Conservation (phyloP, 129 eudicot species). For the Pulicaria dysenterica region DNA sequence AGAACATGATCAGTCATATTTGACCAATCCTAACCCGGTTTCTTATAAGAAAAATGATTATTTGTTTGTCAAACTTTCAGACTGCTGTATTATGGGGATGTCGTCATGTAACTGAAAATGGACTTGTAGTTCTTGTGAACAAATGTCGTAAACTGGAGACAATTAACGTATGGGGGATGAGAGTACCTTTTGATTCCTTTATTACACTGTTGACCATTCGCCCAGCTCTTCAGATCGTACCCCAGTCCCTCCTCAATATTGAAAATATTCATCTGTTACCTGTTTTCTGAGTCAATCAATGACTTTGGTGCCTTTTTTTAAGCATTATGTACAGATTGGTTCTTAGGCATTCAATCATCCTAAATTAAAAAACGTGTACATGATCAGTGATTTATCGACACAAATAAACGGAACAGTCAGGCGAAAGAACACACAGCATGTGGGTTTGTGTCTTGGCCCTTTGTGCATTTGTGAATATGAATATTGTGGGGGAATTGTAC, state of each 20-base stretch:
- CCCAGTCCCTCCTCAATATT: slow-evolving; percentile 52
- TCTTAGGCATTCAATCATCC: background rate
- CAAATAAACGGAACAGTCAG: slow-evolving; percentile 32
- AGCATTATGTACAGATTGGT: slow-evolving; percentile 23
- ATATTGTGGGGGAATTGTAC: slow-evolving; percentile 6
- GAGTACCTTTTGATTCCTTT: slow-evolving; percentile 79
- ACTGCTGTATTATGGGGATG: slow-evolving; percentile 83
- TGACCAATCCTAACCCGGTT: too few species aligned
- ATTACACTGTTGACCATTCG: slow-evolving; percentile 57
- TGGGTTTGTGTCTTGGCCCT: slow-evolving; percentile 14
- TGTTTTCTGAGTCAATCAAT: slow-evolving; percentile 40
- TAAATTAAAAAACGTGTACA: slow-evolving; percentile 34
- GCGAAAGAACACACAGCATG: background rate
- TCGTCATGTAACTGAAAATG: slow-evolving; percentile 83
- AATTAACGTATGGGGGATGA: slow-evolving; percentile 85
- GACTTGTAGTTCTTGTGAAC: slow-evolving; percentile 75
- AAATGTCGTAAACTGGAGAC: slow-evolving; percentile 71
- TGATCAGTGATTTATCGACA: slow-evolving; percentile 14
- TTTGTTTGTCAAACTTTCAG: slow-evolving; percentile 40
- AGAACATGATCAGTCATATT: too few species aligned
- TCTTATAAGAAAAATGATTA: background rate
- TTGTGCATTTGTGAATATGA: background rate
- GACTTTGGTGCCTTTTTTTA: background rate
- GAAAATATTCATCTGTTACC: slow-evolving; percentile 44
- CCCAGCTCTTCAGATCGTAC: slow-evolving; percentile 86